Evolutionary conservation across 2,329 filamentous ascomycete species (phyloP), one percentile per base, ranked within the genome.

Genomic region (Elsinoe perseae): DNA sequence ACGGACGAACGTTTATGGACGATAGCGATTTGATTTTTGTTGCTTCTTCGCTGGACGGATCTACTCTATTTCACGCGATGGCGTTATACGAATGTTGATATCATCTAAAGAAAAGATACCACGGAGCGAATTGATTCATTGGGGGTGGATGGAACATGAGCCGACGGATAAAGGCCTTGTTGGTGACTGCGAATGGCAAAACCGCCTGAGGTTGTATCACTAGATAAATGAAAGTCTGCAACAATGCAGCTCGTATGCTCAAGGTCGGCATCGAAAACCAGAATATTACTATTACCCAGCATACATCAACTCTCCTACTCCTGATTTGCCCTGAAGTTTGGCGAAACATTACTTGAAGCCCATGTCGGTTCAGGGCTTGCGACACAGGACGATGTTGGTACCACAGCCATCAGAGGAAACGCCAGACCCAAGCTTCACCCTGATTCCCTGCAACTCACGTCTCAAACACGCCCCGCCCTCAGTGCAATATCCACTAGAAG

Each of bases 161-260:
- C 30, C 48, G 18, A 27, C 12, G 30, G 30, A 36, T 30, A 36
- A 27, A 52, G 30, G 48, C 25, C 30, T 34, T 52, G 48, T 20
- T 10, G 25, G 23, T 21, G 44, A 30, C 14, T 20, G 48, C 28
- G 28, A 30, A 52, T 14, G 20, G 21, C 52, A 42, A 32, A 42
- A 34, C 34, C 14, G 23, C 18, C 12, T 28, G 27, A 53, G 32
- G 21, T 27, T 54, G 52, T 54, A 54, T 32, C 52, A 54, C 43
- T 54, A 54, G 52, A 54, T 54, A 54, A 42, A 54, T n/a, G 18
- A 27, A 36, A 54, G 52, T 54, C 52, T 54, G 52, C 52, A 43
- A 28, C 52, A 43, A 5, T 54, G 52, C 52, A 54, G 52, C 52
- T 14, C 25, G 28, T 52, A 30, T 10, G 32, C 52, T 36, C 16